Conservation (phyloP, 495 filamentous ascomycete genomes). For the Evansstolkia leycettana region DNA sequence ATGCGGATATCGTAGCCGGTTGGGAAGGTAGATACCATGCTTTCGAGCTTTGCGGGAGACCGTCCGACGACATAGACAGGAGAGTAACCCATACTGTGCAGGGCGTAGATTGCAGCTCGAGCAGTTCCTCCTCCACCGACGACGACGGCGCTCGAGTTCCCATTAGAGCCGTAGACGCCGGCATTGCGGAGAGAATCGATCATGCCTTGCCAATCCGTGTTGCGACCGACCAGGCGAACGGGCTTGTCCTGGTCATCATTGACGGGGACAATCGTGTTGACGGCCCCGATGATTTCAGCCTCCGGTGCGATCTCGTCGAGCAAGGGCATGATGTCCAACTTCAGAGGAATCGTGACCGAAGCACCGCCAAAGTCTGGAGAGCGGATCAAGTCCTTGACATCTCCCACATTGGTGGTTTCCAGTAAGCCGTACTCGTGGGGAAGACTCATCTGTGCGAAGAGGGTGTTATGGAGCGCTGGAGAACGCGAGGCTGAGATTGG, state of each 20-base stretch:
- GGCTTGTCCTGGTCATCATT: slow-evolving; percentile 17
- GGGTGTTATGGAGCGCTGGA: slow-evolving; percentile 76
- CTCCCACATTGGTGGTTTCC: slow-evolving; percentile 57
- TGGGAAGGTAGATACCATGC: slow-evolving; percentile 63
- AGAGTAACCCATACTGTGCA: slow-evolving; percentile 69
- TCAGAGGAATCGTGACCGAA: slow-evolving; percentile 91
- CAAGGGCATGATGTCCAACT: slow-evolving; percentile 72
- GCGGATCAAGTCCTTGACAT: slow-evolving; percentile 56
- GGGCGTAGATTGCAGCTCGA: slow-evolving; percentile 79
- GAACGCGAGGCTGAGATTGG: slow-evolving; percentile 73
- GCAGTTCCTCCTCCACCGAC: slow-evolving; percentile 88
- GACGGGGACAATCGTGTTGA: slow-evolving; percentile 79
- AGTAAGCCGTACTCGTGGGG: slow-evolving; percentile 76
- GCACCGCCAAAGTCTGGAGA: slow-evolving; percentile 75
- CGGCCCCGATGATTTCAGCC: slow-evolving; percentile 74
- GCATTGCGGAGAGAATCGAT: slow-evolving; percentile 63
- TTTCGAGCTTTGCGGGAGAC: slow-evolving; percentile 49
- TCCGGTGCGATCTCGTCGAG: slow-evolving; percentile 70
- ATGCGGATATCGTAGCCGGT: slow-evolving; percentile 58
- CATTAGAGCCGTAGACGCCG: slow-evolving; percentile 39
- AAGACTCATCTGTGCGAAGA: slow-evolving; percentile 68
- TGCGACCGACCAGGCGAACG: slow-evolving; percentile 61
- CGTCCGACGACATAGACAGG: slow-evolving; percentile 85
- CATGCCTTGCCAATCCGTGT: slow-evolving; percentile 97
- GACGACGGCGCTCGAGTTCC: slow-evolving; percentile 39